phyloP scores from a whole-genome alignment of 2,329 filamentous ascomycete genomes.

The Metarhizium rileyi region DNA sequence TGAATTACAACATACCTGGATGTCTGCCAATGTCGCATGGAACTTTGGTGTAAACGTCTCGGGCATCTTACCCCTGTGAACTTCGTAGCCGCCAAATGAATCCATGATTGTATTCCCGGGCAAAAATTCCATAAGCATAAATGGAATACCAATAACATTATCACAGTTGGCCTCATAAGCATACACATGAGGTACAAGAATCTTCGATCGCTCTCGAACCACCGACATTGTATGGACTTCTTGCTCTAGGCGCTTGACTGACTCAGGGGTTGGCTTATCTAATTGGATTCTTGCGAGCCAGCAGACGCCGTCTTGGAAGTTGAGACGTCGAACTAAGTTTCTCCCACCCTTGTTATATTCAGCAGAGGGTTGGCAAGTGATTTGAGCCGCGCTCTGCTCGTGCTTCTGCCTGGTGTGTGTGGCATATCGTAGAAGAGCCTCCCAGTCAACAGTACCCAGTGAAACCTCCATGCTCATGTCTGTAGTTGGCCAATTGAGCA shows the following conservation, averaged over 20 bases:
- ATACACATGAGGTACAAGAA: conserved; percentile 17
- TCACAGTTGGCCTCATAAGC: conserved; percentile 12
- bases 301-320: neutral
- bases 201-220: neutral
- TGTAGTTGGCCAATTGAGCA: neutral
- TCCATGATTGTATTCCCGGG: conserved; percentile 19
- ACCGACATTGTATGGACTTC: neutral
- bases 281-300: neutral
- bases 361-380: neutral
- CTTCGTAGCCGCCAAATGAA: conserved; percentile 12
- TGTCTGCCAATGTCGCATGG: conserved; percentile 4
- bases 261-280: neutral
- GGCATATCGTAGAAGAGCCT: neutral
- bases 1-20: neutral
- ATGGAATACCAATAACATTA: conserved; percentile 17
- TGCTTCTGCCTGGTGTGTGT: neutral
- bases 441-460: neutral
- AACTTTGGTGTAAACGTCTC: neutral
- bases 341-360: neutral
- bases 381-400: neutral
- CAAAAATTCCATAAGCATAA: conserved; percentile 20
- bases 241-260: neutral
- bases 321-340: neutral
- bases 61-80: conserved; percentile 12
- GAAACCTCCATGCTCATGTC: neutral